A percentile compares a stretch with the other conserved stretches of the same genome.
phyloP scores from a whole-genome alignment of 352 stramenopile species.

The Phytophthora rubi region DNA sequence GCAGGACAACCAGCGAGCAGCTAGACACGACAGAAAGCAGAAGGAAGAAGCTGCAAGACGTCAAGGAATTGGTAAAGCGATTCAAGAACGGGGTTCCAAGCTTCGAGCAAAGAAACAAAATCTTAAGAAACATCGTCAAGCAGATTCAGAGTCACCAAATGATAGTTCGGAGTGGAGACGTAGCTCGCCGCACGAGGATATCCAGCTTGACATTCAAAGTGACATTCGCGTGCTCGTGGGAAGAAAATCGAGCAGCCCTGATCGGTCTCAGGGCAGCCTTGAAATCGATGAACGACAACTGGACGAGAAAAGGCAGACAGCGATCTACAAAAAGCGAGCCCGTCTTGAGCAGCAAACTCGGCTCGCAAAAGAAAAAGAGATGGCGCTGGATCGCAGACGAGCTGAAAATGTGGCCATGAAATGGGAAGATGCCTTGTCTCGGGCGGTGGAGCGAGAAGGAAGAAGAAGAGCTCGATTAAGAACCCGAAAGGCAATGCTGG shows the following conservation, averaged over 20 bases:
- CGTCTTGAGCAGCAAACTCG: slow-evolving; percentile 22
- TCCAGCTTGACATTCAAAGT: slow-evolving; percentile 4
- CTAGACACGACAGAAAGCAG: slow-evolving; percentile 27
- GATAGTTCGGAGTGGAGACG: background rate
- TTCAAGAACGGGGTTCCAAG: slow-evolving; percentile 24
- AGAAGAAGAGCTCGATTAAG: slow-evolving; percentile 17
- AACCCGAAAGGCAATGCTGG: slow-evolving; percentile 24
- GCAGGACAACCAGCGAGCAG: slow-evolving; percentile 37
- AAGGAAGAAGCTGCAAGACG: slow-evolving; percentile 33
- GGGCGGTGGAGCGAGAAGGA: slow-evolving; percentile 30
- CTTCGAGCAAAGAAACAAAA: slow-evolving; percentile 24
- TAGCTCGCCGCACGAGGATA: background rate
- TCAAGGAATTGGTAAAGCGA: slow-evolving; percentile 37
- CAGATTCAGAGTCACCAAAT: background rate
- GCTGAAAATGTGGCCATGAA: slow-evolving; percentile 62
- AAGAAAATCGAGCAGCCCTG: background rate
- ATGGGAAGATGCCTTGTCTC: slow-evolving; percentile 45
- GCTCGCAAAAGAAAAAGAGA: slow-evolving; percentile 14
- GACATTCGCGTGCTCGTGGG: slow-evolving; percentile 17
- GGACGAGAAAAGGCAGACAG: slow-evolving; percentile 30
- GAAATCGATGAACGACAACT: slow-evolving; percentile 14
- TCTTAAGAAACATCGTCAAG: background rate
- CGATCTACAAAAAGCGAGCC: slow-evolving; percentile 36
- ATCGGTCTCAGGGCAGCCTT: background rate
- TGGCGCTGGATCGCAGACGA: slow-evolving; percentile 40